Evolutionary conservation across 2,329 filamentous ascomycete species (phyloP), one percentile per base, ranked within the genome.

Genomic region (Emergomyces pasteurianus): DNA sequence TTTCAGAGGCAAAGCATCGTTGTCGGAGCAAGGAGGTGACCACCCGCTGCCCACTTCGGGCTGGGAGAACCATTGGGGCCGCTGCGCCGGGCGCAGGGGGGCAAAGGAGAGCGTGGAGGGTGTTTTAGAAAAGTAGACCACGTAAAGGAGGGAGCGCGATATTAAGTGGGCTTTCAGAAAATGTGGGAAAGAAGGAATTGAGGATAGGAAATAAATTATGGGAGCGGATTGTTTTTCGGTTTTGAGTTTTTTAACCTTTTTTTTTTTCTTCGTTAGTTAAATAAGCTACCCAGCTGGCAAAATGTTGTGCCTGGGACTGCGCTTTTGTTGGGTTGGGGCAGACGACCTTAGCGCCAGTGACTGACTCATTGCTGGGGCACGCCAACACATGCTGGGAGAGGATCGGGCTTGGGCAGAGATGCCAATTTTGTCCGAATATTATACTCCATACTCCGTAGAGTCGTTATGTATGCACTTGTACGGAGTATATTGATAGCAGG

Each of bases 21-120:
- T 75, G 74, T 65, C 74, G 73, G 65, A 77, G 66, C 63, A 76
- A 67, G 62, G 73, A 69, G 64, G 72, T 70, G 60, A 73, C 69
- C 64, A 73, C 72, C 43, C 64, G 62, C 68, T 76, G 75, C 70
- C 74, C 75, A 69, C 71, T 75, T 66, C 74, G 75, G 73, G 75
- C 74, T 66, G 74, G 70, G 69, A 77, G 72, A 74, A 73, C 74
- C 75, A 77, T 77, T 71, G 73, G 72, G 73, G 71, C 36, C 47
- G 66, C 68, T 65, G 70, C 71, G 70, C 71, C 65, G 59, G 64
- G 63, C 65, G 59, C 60, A 64, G n/a, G 58, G 53, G 61, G 60
- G 28, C 31, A 63, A 65, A 59, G 53, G 63, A 64, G 61, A 58
- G 55, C 63, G 59, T 58, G 63, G 59, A 61, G 57, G 61, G 43